Evolutionary conservation across 331 rosid species (phyloP).

Genomic region (Malus hybrid): DNA sequence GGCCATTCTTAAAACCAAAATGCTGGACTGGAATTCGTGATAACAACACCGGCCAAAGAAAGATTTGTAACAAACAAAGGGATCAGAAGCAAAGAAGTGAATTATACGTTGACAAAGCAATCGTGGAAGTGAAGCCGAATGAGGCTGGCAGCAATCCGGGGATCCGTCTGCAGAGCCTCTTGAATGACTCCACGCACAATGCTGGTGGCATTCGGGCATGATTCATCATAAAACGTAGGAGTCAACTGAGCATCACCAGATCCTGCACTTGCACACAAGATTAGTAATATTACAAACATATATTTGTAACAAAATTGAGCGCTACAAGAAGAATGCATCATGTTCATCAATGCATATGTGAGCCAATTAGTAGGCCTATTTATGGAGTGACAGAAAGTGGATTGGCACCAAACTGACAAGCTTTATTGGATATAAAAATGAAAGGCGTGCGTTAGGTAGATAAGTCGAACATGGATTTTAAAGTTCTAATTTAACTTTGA

Average conservation of each 20-base stretch:
- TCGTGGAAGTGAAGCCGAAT: constrained; percentile 62
- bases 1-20: no score
- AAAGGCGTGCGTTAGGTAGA: no score
- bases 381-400: no score
- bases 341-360: background rate
- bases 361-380: no score
- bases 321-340: background rate
- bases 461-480: no score
- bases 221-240: constrained; percentile 20
- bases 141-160: constrained; percentile 47
- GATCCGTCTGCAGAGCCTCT: constrained; percentile 24
- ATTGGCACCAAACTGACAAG: no score
- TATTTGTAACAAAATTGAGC: background rate
- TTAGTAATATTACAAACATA: background rate
- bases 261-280: background rate
- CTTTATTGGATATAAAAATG: no score
- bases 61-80: background rate
- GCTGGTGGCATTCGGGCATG: constrained; percentile 25
- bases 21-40: no score
- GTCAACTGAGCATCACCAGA: background rate
- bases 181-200: constrained; percentile 18
- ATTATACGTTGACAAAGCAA: constrained; percentile 44
- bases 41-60: no score
- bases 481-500: no score
- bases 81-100: background rate